Conservation (phyloP, 2,329 filamentous ascomycete genomes). For the Aspergillus ruber region DNA sequence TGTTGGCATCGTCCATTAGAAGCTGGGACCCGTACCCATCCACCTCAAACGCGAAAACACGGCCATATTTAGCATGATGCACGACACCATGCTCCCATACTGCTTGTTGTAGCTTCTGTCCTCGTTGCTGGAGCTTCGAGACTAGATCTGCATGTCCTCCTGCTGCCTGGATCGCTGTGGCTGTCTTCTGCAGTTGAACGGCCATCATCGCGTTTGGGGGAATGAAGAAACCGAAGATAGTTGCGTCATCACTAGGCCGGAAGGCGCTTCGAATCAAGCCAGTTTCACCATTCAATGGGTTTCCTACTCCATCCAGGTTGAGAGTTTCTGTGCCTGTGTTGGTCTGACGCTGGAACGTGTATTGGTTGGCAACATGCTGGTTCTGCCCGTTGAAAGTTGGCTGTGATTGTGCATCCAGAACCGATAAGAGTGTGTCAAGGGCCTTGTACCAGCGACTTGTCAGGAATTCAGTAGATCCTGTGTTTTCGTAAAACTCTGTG, state of each 20-base stretch:
- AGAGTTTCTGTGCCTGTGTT: conserved; percentile 84
- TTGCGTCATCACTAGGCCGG: conserved; percentile 89
- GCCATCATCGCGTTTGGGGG: conserved; percentile 96
- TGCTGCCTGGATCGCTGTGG: conserved; percentile 59
- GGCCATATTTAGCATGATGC: conserved; percentile 44
- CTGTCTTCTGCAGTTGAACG: conserved; percentile 72
- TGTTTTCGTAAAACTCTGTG: conserved; percentile 81
- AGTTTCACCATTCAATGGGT: conserved; percentile 77
- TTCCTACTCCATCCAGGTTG: conserved; percentile 74
- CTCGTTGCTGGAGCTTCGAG: conserved; percentile 48
- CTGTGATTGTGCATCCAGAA: conserved; percentile 70
- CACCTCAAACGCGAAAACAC: conserved; percentile 60
- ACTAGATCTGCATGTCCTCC: conserved; percentile 49
- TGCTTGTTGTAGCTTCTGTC: conserved; percentile 63
- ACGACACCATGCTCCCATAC: conserved; percentile 78
- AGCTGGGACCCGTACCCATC: conserved; percentile 58
- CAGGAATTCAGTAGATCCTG: conserved; percentile 70
- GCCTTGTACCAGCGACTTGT: conserved; percentile 72
- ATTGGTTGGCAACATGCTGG: conserved; percentile 63
- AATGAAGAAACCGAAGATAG: conserved; percentile 89
- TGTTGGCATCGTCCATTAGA: conserved; percentile 61
- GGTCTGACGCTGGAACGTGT: conserved; percentile 80
- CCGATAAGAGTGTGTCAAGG: conserved; percentile 63
- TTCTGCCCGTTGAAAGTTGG: conserved; percentile 72
- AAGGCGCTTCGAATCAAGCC: conserved; percentile 88